A percentile compares a stretch with the other conserved stretches of the same genome.
phyloP scores from a whole-genome alignment of 2,329 filamentous ascomycete genomes.

The Apiospora sp. region DNA sequence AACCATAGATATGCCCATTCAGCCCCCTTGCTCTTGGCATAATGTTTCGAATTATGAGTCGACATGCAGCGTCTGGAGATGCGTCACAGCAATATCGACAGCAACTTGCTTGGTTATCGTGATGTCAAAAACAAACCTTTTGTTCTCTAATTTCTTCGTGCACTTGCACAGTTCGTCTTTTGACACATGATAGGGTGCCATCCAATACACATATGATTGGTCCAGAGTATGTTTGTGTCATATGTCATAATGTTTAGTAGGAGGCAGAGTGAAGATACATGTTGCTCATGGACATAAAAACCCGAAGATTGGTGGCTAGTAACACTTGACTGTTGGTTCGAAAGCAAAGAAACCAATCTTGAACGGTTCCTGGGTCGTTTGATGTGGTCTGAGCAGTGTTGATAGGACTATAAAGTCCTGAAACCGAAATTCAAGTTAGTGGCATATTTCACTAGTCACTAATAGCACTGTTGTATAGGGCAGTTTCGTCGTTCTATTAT shows the following conservation, averaged over 20 bases:
- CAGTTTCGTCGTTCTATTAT: too few species aligned
- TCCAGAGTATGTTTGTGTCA: background rate
- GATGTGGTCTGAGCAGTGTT: too few species aligned
- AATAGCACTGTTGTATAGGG: too few species aligned
- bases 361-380: too few species aligned
- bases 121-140: background rate
- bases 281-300: background rate
- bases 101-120: background rate
- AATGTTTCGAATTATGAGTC: background rate
- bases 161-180: background rate
- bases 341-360: too few species aligned
- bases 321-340: too few species aligned
- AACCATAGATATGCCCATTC: background rate
- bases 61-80: background rate
- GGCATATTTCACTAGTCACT: too few species aligned
- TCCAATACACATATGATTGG: background rate
- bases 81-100: background rate
- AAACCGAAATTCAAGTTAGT: too few species aligned
- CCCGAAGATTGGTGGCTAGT: too few species aligned
- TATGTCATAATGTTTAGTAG: too few species aligned
- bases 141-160: background rate
- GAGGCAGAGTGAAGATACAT: background rate
- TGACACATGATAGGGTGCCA: background rate
- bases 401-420: too few species aligned
- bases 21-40: background rate